These are phyloP conservation scores for Cenchrus fungigraminus DNA, from an alignment of 176 grass and related monocot species.

Conservation along the genomic window DNA sequence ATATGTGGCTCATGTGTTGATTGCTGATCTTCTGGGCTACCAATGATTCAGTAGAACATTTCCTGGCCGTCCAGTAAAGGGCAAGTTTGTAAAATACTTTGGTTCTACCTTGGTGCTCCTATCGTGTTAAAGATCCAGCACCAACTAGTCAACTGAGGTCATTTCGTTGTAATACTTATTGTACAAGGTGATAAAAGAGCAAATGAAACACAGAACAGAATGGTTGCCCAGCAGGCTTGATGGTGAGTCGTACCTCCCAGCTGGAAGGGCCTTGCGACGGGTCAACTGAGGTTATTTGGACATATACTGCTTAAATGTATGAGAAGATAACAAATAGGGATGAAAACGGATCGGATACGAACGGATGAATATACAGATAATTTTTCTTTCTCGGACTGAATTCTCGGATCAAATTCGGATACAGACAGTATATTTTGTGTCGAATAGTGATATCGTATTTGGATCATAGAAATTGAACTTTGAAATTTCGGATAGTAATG, in stretches of 20 bases:
- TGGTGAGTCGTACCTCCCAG: not conserved
- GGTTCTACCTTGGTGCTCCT: not conserved
- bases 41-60: conserved; percentile 24
- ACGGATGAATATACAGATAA: too few species aligned
- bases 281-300: not conserved
- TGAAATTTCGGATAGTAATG: too few species aligned
- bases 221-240: not conserved
- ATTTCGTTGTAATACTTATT: conserved; percentile 28
- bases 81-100: conserved; percentile 27
- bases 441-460: too few species aligned
- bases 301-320: not conserved
- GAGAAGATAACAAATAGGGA: not conserved
- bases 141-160: conserved; percentile 15
- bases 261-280: not conserved
- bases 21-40: not conserved
- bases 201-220: not conserved
- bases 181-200: not conserved
- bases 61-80: not conserved
- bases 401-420: too few species aligned
- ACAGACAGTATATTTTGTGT: too few species aligned
- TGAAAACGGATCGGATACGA: too few species aligned
- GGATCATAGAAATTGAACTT: too few species aligned
- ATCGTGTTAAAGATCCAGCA: conserved; percentile 7
- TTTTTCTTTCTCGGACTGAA: too few species aligned
- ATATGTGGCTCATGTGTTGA: not conserved